Percentiles rank a stretch among this genome's conserved stretches.
Conservation (phyloP, 106 monocot genomes). For the Acorus calamus region DNA sequence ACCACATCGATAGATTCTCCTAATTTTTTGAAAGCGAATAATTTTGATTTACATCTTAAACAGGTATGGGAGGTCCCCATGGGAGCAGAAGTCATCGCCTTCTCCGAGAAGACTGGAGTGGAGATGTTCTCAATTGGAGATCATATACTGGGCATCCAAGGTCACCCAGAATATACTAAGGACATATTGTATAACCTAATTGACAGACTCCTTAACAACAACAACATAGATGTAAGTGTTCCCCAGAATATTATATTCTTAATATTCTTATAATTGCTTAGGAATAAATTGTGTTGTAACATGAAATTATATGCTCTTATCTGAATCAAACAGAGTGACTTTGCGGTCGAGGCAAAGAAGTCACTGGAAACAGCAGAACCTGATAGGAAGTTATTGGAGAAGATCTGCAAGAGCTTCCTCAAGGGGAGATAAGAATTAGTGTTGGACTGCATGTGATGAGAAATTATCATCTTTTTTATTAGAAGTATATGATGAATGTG, state of each 20-base stretch:
- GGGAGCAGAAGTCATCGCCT: slow-evolving; percentile 55
- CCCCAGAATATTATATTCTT: too few relatives aligned
- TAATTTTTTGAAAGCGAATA: not conserved
- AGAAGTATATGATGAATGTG: too few relatives aligned
- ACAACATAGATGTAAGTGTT: slow-evolving; percentile 35
- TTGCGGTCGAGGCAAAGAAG: slow-evolving; percentile 35
- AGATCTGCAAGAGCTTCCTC: slow-evolving; percentile 73
- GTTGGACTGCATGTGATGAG: too few relatives aligned
- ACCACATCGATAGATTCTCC: too few relatives aligned
- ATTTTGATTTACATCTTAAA: not conserved
- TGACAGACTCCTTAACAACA: slow-evolving; percentile 41
- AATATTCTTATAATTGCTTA: too few relatives aligned
- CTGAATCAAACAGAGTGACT: slow-evolving; percentile 24
- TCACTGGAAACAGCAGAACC: slow-evolving; percentile 34
- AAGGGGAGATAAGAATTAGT: slow-evolving; percentile 18
- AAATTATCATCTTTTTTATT: too few relatives aligned
- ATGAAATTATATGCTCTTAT: not conserved
- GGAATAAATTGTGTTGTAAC: too few relatives aligned
- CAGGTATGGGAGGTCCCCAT: slow-evolving; percentile 61
- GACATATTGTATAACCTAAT: slow-evolving; percentile 65
- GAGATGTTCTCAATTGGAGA: slow-evolving; percentile 62
- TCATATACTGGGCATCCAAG: slow-evolving; percentile 69
- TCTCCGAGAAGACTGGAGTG: slow-evolving; percentile 53
- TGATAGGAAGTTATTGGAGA: slow-evolving; percentile 55
- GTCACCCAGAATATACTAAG: slow-evolving; percentile 82